These are phyloP conservation scores for Aureobasidium sp. DNA, from an alignment of 2,329 filamentous ascomycete species.

Conservation along the genomic window DNA sequence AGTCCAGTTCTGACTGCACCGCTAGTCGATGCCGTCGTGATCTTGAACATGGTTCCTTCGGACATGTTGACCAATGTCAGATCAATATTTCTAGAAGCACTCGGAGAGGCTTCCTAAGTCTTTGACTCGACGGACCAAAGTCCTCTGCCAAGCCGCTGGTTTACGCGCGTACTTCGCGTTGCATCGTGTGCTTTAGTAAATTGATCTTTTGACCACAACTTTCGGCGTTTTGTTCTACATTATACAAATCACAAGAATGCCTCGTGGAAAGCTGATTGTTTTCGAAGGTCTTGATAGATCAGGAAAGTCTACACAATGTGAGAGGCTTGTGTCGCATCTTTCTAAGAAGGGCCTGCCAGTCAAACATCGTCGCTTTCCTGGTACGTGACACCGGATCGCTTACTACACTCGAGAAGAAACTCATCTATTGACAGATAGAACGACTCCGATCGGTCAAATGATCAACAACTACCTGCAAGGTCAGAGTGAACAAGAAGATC, in stretches of 20 bases:
- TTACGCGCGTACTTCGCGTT: conserved; percentile 2
- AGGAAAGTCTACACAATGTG: conserved; percentile 87
- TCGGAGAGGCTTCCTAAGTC: not conserved
- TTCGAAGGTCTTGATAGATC: conserved; percentile 86
- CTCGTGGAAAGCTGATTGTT: conserved; percentile 64
- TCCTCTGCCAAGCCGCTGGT: not conserved
- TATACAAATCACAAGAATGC: not conserved
- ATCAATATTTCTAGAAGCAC: not conserved
- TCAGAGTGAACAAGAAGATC: conserved; percentile 68
- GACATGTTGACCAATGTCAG: not conserved
- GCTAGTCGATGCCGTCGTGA: conserved; percentile 33
- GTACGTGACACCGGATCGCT: conserved; percentile 33
- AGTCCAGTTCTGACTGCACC: conserved; percentile 60
- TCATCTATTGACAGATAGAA: conserved; percentile 53
- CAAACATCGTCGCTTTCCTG: conserved; percentile 59
- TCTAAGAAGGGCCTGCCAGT: conserved; percentile 45
- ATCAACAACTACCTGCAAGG: conserved; percentile 77
- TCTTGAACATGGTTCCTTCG: conserved; percentile 35
- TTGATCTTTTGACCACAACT: not conserved
- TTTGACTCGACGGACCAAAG: not conserved
- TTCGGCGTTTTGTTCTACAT: not conserved
- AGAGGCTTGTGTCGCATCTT: conserved; percentile 54
- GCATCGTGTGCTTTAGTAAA: not conserved
- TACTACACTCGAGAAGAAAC: not conserved
- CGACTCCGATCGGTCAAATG: conserved; percentile 77